These are phyloP conservation scores for Naganishia onofrii DNA, from an alignment of 768 basidiomycete species.

Conservation along the genomic window DNA sequence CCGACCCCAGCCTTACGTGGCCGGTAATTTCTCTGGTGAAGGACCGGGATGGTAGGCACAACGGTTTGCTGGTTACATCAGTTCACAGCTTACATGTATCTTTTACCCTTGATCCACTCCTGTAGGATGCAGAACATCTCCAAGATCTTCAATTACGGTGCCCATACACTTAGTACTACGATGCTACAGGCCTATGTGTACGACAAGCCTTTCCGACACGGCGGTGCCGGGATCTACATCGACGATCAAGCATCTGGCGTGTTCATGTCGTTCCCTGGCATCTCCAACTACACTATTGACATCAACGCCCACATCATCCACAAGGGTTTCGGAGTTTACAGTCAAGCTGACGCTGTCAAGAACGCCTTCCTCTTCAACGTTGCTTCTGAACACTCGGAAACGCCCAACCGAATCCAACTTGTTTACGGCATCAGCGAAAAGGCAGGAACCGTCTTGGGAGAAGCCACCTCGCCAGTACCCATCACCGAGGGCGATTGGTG, in stretches of 20 bases:
- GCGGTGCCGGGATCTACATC: conserved; percentile 1
- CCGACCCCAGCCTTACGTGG: conserved; percentile 5
- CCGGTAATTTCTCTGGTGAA: conserved; percentile 9
- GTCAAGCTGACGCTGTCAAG: conserved; percentile 14
- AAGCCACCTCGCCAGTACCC: conserved; percentile 1
- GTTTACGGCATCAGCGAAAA: neutral
- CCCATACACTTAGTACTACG: neutral
- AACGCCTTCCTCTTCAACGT: conserved; percentile 13
- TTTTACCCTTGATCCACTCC: neutral
- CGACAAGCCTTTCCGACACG: conserved; percentile 7
- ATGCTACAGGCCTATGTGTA: neutral
- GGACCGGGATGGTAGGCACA: neutral
- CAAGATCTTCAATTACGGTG: conserved; percentile 14
- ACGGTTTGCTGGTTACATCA: neutral
- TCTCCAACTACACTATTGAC: conserved; percentile 12
- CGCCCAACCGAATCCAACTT: conserved; percentile 8
- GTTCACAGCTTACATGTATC: neutral
- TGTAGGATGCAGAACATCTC: conserved; percentile 13
- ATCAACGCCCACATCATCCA: conserved; percentile 14
- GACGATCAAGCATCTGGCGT: conserved; percentile 13
- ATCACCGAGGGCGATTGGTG: conserved; percentile 12
- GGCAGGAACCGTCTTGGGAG: neutral
- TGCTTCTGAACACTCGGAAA: neutral
- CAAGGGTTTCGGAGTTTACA: conserved; percentile 12
- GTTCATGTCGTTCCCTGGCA: conserved; percentile 5